A percentile compares a stretch with the other conserved stretches of the same genome.
These are phyloP conservation scores for Thyridium curvatum DNA, from an alignment of 2,329 filamentous ascomycete genomes.

Conservation along the genomic window DNA sequence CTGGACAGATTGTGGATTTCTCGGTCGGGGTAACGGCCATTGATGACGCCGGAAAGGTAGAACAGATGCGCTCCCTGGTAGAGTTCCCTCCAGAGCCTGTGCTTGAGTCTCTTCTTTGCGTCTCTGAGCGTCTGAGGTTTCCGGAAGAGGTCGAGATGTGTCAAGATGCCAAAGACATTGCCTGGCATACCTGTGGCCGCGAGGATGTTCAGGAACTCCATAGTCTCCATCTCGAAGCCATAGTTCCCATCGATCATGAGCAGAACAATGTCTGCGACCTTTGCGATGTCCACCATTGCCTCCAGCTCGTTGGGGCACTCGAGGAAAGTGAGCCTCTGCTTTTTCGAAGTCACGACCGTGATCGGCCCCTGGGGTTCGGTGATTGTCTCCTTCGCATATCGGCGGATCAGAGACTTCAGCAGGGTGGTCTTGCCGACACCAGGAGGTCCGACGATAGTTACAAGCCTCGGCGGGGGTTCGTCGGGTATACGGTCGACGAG, in stretches of 20 bases:
- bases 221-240: slow-evolving; percentile 99
- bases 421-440: slow-evolving; percentile 19
- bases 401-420: slow-evolving; percentile 77
- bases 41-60: slow-evolving; percentile 93
- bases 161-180: slow-evolving; percentile 95
- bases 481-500: slow-evolving; percentile 93
- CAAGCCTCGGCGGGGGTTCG: slow-evolving; percentile 87
- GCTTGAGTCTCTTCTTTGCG: slow-evolving; percentile 94
- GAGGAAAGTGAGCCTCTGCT: slow-evolving; percentile 87
- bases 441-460: slow-evolving; percentile 89
- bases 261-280: slow-evolving; percentile 94
- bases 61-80: slow-evolving; percentile 97
- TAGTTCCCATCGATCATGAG: slow-evolving; percentile 99
- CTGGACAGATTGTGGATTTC: slow-evolving; percentile 93
- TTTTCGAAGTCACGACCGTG: slow-evolving; percentile 94
- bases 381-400: slow-evolving; percentile 94
- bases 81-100: slow-evolving; percentile 92
- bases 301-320: slow-evolving; percentile 97
- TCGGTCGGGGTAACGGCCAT: slow-evolving; percentile 91
- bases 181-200: slow-evolving; percentile 96
- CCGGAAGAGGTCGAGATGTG: slow-evolving; percentile 90
- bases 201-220: slow-evolving; percentile 96
- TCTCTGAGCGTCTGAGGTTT: slow-evolving; percentile 88
- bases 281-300: slow-evolving; percentile 94
- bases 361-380: slow-evolving; percentile 85